Conservation (phyloP, 257 asterid genomes). For the Osmanthus fragrans region DNA sequence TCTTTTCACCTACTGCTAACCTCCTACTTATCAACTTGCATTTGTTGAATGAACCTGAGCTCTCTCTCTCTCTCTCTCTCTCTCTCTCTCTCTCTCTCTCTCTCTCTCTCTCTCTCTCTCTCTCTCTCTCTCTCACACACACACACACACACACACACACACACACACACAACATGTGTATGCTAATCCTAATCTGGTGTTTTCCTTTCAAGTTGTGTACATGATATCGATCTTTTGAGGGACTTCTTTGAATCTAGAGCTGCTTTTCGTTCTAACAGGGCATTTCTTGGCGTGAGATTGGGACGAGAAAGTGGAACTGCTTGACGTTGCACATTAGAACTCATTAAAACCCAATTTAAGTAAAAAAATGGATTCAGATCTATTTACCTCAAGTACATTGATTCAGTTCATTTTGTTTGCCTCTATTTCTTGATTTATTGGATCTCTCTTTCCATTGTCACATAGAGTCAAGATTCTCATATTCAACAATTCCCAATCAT, state of each 20-base stretch:
- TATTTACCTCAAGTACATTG: neutral
- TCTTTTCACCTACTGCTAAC: slow-evolving; percentile 44
- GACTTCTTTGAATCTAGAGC: neutral
- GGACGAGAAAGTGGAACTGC: neutral
- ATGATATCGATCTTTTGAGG: slow-evolving; percentile 16
- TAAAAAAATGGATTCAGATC: neutral
- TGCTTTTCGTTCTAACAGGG: neutral
- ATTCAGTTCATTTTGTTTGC: slow-evolving; percentile 7
- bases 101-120: slow-evolving; percentile 13
- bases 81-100: slow-evolving; percentile 20
- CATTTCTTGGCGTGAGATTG: neutral
- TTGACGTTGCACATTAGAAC: neutral
- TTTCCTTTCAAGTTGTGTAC: slow-evolving; percentile 35
- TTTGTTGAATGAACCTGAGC: neutral
- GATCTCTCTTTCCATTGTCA: neutral
- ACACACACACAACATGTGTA: neutral
- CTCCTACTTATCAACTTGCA: slow-evolving; percentile 23
- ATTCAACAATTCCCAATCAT: neutral
- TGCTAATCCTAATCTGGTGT: slow-evolving; percentile 2
- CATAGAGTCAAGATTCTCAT: neutral
- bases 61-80: neutral
- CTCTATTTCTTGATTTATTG: slow-evolving; percentile 3
- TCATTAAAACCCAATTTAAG: neutral
- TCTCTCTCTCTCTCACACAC: no score
- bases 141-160: neutral